These are phyloP conservation scores for Beauveria australis DNA, from an alignment of 2,329 filamentous ascomycete species.

Conservation along the genomic window DNA sequence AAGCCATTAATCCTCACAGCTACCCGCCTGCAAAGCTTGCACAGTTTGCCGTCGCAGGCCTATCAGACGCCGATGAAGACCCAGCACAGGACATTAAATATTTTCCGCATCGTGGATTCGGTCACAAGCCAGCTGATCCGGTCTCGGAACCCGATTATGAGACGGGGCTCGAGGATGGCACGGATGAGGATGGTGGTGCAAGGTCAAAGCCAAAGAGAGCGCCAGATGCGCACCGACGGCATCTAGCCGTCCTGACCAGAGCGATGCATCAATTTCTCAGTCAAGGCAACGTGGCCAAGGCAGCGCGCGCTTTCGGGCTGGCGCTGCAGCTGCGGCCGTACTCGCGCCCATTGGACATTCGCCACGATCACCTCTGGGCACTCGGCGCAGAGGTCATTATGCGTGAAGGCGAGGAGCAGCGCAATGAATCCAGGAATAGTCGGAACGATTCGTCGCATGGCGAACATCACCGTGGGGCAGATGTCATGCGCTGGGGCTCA, in stretches of 20 bases:
- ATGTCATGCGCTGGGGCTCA: slow-evolving; percentile 31
- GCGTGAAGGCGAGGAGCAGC: slow-evolving; percentile 40
- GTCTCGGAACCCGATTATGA: slow-evolving; percentile 1
- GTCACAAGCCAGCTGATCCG: background rate
- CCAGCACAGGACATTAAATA: slow-evolving; percentile 29
- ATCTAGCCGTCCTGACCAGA: slow-evolving; percentile 59
- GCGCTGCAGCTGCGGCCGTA: slow-evolving; percentile 48
- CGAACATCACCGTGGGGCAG: background rate
- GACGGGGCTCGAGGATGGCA: slow-evolving; percentile 23
- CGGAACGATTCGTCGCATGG: background rate
- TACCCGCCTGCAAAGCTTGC: slow-evolving; percentile 42
- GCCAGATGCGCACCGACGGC: slow-evolving; percentile 25
- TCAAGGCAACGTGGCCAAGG: slow-evolving; percentile 61
- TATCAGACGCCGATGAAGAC: slow-evolving; percentile 38
- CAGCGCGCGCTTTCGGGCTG: slow-evolving; percentile 66
- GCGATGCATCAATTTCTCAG: slow-evolving; percentile 67
- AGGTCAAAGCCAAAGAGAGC: slow-evolving; percentile 30
- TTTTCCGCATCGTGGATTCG: slow-evolving; percentile 43
- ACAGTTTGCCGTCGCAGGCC: slow-evolving; percentile 47
- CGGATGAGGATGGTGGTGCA: slow-evolving; percentile 58
- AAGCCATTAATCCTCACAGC: slow-evolving; percentile 43
- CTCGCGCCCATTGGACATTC: slow-evolving; percentile 52
- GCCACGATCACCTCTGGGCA: slow-evolving; percentile 65
- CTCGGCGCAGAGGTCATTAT: slow-evolving; percentile 80
- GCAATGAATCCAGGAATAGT: slow-evolving; percentile 2